phyloP scores from a whole-genome alignment of 805 yeast species.

The Ogataea kodamae region DNA sequence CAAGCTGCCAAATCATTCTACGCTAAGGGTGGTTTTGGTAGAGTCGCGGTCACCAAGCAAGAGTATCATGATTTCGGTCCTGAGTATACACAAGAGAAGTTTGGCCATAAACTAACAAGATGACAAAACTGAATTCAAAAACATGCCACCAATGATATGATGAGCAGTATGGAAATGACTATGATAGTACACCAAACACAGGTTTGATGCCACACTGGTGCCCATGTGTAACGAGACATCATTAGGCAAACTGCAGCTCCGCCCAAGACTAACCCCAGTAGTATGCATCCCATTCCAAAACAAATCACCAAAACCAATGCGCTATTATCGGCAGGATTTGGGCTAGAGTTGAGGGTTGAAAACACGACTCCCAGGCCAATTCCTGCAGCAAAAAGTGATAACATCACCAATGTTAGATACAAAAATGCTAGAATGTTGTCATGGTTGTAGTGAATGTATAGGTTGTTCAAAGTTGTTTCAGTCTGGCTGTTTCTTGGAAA shows the following conservation, averaged over 20 bases:
- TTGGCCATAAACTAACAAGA: conserved; percentile 25
- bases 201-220: conserved; percentile 41
- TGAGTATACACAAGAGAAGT: conserved; percentile 34
- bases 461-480: conserved; percentile 13
- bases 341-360: conserved; percentile 19
- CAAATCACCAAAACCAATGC: conserved; percentile 29
- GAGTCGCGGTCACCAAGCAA: conserved; percentile 62
- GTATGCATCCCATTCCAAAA: conserved; percentile 38
- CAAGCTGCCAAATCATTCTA: conserved; percentile 50
- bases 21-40: conserved; percentile 41
- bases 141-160: conserved; percentile 36
- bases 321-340: conserved; percentile 9
- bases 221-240: conserved; percentile 36
- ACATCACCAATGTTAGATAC: conserved; percentile 38
- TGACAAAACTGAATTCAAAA: conserved; percentile 13
- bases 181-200: conserved; percentile 42
- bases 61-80: conserved; percentile 89
- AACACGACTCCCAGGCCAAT: conserved; percentile 43
- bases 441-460: conserved; percentile 30
- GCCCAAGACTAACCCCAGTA: conserved; percentile 40
- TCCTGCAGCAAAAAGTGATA: conserved; percentile 41
- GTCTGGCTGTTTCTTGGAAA: conserved; percentile 14
- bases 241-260: conserved; percentile 44
- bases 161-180: conserved; percentile 39
- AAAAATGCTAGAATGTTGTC: conserved; percentile 43